Percentiles rank a stretch among this genome's conserved stretches.
phyloP scores from a whole-genome alignment of 495 filamentous ascomycete genomes.

The Halenospora varia region DNA sequence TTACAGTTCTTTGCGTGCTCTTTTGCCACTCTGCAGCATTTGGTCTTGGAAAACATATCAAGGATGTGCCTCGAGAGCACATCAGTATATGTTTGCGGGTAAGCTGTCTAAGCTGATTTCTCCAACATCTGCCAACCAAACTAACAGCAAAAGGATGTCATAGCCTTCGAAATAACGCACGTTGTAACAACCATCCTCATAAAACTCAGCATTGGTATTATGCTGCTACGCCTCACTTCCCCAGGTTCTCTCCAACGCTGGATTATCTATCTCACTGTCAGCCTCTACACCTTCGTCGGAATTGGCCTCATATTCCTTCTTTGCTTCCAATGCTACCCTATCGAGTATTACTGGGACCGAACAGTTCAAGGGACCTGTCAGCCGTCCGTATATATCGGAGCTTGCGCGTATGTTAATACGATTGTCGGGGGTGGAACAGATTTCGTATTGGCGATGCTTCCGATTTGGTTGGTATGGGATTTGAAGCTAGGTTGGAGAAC shows the following conservation, averaged over 20 bases:
- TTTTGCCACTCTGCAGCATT: neutral
- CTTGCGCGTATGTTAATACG: slow-evolving; percentile 24
- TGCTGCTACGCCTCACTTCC: neutral
- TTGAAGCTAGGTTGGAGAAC: slow-evolving; percentile 29
- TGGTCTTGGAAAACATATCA: neutral
- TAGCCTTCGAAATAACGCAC: neutral
- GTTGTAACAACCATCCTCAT: neutral
- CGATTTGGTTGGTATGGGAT: slow-evolving; percentile 37
- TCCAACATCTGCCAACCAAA: too few relatives aligned
- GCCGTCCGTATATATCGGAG: neutral
- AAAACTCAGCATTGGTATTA: neutral
- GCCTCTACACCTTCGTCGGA: neutral
- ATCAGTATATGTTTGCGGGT: neutral
- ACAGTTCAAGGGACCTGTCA: neutral
- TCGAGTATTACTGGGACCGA: neutral
- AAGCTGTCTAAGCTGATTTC: neutral
- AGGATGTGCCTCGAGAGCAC: neutral
- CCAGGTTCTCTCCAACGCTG: neutral
- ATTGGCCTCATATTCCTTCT: neutral
- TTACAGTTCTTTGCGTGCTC: neutral
- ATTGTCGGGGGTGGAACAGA: slow-evolving; percentile 32
- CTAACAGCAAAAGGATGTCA: neutral
- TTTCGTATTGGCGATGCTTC: slow-evolving; percentile 33
- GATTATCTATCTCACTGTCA: neutral
- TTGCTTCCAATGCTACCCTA: neutral